Percentiles rank a stretch among this genome's conserved stretches.
Conservation (phyloP, 176 grass and related monocot species). For the Elymus sibiricus region DNA sequence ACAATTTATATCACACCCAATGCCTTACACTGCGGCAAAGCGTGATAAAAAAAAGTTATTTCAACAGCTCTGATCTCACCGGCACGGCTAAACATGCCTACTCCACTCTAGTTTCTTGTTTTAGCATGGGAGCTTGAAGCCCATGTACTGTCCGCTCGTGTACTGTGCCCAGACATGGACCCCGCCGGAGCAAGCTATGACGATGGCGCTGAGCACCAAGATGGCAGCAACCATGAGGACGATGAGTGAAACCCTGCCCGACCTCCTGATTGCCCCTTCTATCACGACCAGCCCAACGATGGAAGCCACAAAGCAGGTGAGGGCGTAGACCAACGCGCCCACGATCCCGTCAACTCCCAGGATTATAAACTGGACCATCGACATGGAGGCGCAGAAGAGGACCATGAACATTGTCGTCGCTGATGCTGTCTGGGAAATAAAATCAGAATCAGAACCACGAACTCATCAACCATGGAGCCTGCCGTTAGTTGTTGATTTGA, state of each 20-base stretch:
- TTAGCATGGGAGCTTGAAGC: conserved; percentile 47
- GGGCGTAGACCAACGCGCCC: conserved; percentile 23
- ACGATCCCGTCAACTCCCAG: conserved; percentile 33
- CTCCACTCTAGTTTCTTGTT: background rate
- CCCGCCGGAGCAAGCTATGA: conserved; percentile 38
- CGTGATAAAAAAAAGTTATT: too few relatives aligned
- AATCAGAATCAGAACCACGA: background rate
- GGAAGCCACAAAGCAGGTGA: conserved; percentile 41
- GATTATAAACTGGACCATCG: conserved; percentile 61
- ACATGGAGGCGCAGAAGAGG: conserved; percentile 60
- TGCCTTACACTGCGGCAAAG: background rate
- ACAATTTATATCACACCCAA: background rate
- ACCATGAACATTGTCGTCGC: conserved; percentile 44
- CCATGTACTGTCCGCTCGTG: conserved; percentile 41
- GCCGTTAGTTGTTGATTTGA: background rate
- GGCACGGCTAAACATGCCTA: too few relatives aligned
- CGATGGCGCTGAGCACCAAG: conserved; percentile 35
- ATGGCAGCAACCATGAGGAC: conserved; percentile 26
- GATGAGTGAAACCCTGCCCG: conserved; percentile 38
- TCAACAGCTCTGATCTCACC: too few relatives aligned
- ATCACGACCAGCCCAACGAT: conserved; percentile 31
- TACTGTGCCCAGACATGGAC: conserved; percentile 44
- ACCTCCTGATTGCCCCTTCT: conserved; percentile 28
- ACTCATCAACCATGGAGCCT: background rate
- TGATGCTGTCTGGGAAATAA: conserved; percentile 14